These are phyloP conservation scores for Crassisporium funariophilum DNA, from an alignment of 768 basidiomycete genomes.

Conservation along the genomic window DNA sequence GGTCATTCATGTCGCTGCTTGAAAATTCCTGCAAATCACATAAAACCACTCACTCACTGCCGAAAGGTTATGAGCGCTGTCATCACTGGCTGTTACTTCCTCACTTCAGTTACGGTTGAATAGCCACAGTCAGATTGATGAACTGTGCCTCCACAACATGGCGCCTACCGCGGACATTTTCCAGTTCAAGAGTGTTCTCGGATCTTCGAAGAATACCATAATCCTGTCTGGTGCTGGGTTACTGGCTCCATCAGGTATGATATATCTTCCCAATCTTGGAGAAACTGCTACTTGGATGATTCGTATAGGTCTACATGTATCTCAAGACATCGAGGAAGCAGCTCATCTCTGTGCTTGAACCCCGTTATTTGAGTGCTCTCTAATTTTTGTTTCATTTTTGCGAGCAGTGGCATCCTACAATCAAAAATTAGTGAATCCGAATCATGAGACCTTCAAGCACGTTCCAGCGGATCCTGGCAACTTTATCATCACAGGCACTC, in stretches of 20 bases:
- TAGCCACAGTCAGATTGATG: too few species aligned
- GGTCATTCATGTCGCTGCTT: too few species aligned
- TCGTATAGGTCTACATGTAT: too few species aligned
- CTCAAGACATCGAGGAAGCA: constrained; percentile 12
- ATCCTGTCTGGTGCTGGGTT: constrained; percentile 19
- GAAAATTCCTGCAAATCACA: too few species aligned
- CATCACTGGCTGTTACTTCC: too few species aligned
- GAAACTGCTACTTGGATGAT: too few species aligned
- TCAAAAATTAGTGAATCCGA: constrained; percentile 26
- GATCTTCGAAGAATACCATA: constrained; percentile 11
- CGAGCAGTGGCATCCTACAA: neutral
- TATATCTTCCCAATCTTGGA: neutral
- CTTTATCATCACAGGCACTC: constrained; percentile 51
- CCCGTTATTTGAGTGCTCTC: too few species aligned
- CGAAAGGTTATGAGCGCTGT: too few species aligned
- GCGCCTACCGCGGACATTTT: constrained; percentile 7
- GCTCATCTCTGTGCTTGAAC: constrained; percentile 15
- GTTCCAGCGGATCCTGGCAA: constrained; percentile 44
- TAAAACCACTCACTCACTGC: too few species aligned
- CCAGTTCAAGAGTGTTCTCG: constrained; percentile 9
- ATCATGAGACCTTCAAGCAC: constrained; percentile 38
- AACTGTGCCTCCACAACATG: too few species aligned
- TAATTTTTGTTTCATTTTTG: neutral
- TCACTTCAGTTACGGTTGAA: too few species aligned
- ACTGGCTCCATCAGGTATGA: constrained; percentile 18